phyloP scores from a whole-genome alignment of 2,329 filamentous ascomycete genomes.

The Orbilia blumenaviensis region DNA sequence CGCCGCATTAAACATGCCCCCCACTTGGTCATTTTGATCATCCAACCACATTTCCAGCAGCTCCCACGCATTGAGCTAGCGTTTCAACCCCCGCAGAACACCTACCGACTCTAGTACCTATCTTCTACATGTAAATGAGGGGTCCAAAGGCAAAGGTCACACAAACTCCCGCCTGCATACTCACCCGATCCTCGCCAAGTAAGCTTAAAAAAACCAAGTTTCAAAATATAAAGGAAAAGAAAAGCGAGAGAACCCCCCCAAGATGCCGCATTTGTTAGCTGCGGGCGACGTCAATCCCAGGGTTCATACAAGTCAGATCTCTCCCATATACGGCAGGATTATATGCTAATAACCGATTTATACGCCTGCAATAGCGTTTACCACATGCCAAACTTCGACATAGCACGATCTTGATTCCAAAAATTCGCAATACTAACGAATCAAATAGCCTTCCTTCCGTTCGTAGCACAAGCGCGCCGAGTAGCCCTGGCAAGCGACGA shows the following conservation, averaged over 20 bases:
- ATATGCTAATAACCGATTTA: background rate
- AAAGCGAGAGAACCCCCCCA: background rate
- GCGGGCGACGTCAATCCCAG: background rate
- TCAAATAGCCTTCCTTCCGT: constrained; percentile 18
- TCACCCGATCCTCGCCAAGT: background rate
- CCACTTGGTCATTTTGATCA: too few species aligned
- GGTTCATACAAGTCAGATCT: background rate
- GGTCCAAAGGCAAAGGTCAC: background rate
- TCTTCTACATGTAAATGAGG: too few species aligned
- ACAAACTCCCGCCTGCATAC: background rate
- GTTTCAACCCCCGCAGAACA: constrained; percentile 14
- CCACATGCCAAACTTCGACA: background rate
- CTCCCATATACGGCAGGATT: constrained; percentile 3
- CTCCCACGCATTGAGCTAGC: background rate
- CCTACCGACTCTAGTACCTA: background rate
- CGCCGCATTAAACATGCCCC: too few species aligned
- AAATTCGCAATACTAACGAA: constrained; percentile 5
- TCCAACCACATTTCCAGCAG: constrained; percentile 8
- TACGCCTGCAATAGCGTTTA: background rate
- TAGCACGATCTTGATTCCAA: background rate
- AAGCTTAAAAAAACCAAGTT: background rate
- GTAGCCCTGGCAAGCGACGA: background rate
- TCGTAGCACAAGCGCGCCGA: constrained; percentile 15
- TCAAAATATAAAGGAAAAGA: constrained; percentile 4
- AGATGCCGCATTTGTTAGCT: constrained; percentile 13